Base-by-base conservation (phyloP, 371 early-diverging fungal species). In the Chytridium lagenaria region DNA sequence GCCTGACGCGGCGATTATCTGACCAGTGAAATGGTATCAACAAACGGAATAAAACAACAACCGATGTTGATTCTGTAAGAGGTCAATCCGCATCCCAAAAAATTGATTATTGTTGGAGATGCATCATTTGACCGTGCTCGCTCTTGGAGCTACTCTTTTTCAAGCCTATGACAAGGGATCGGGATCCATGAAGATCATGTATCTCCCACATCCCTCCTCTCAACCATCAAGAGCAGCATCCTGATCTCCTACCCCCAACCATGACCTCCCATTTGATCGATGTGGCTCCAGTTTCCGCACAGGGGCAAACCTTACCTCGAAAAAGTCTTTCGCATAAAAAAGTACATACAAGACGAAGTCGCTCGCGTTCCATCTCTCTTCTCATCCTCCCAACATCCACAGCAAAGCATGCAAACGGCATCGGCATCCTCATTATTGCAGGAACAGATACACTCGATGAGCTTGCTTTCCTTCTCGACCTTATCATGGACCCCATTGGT, bases 391-490 rank as follows among this genome's bases (percentile, higher is more conserved):
- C 44, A 19, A 44, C 7, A 44, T 12, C 57, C n/a, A n/a, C n/a
- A n/a, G n/a, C 57, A 5, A 57, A 30, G 23, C 36, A 34, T 38
- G 3, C 36, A 15, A 23, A 23, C 3, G 34, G 22, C 63, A 61
- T 61, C 19, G 63, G 63, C 7, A 34, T 61, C 10, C 10, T 61
- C 19, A 34, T 61, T 61, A 16, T 61, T 38, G 63, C 63, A 12
- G 63, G 63, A 34, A 61, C 63, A 34, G 63, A 61, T 38, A 61
- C 63, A 16, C 16, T 61, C 31, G 63, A 61, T 10, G 63, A 61
- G 36, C 36, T 61, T 15, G 12, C 63, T 30, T 36, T 38, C 19
- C 63, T 61, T 22, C 63, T 36, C 23, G 36, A 38, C 2, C 63
- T 61, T 61, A 36, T 31, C 28, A 7, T 38, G 33, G 38, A 34